Conservation (phyloP, 371 early-diverging fungal genomes). For the Dipsacomyces acuminosporus region DNA sequence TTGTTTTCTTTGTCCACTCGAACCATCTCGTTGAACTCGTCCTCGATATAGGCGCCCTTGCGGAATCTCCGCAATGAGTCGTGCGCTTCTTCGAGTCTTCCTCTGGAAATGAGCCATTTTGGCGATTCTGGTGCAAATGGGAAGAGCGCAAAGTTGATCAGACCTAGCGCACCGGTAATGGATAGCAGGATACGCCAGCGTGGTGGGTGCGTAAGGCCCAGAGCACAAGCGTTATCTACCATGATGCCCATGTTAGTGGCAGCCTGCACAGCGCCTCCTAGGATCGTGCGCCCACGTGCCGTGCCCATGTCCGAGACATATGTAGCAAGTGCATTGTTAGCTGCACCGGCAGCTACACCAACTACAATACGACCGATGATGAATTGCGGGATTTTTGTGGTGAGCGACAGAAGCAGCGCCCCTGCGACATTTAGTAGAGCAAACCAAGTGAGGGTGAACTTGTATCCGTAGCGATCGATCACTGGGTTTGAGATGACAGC, state of each 20-base stretch:
- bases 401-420: conserved; percentile 37
- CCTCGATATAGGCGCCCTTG: conserved; percentile 52
- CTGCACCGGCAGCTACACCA: conserved; percentile 78
- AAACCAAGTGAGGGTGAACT: conserved; percentile 41
- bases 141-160: conserved; percentile 62
- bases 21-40: conserved; percentile 56
- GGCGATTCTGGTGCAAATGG: conserved; percentile 74
- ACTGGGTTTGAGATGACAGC: conserved; percentile 37
- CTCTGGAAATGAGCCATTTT: conserved; percentile 59
- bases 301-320: conserved; percentile 82
- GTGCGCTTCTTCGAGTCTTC: conserved; percentile 58
- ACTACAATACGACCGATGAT: conserved; percentile 74
- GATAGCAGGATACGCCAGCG: conserved; percentile 65
- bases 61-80: conserved; percentile 56
- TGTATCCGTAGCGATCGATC: conserved; percentile 35
- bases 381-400: conserved; percentile 49
- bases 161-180: conserved; percentile 58
- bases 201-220: conserved; percentile 55
- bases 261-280: conserved; percentile 70
- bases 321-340: conserved; percentile 70
- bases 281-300: conserved; percentile 60
- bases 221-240: conserved; percentile 56
- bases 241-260: conserved; percentile 73
- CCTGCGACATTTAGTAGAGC: conserved; percentile 42
- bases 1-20: conserved; percentile 16